Evolutionary conservation across 768 basidiomycete species (phyloP).

Genomic region (Lactarius vividus): DNA sequence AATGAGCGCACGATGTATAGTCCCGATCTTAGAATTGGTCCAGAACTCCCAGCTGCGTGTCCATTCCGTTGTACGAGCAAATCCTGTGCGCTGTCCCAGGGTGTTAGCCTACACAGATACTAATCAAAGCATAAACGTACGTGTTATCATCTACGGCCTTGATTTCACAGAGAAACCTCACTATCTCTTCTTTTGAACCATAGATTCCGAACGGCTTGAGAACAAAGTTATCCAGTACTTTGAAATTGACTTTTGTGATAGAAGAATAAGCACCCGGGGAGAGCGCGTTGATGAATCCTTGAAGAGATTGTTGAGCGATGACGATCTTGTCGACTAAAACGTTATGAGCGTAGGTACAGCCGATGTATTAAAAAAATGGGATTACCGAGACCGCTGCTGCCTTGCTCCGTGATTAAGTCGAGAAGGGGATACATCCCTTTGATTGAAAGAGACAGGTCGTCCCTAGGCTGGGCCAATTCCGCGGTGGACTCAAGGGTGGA

Average conservation of each 20-base stretch:
- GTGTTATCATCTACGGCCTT: slow-evolving; percentile 38
- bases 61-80: slow-evolving; percentile 25
- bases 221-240: slow-evolving; percentile 43
- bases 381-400: slow-evolving; percentile 51
- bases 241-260: slow-evolving; percentile 57
- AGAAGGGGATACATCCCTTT: slow-evolving; percentile 52
- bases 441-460: slow-evolving; percentile 31
- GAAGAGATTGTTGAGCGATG: slow-evolving; percentile 51
- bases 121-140: slow-evolving; percentile 36
- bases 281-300: slow-evolving; percentile 46
- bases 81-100: slow-evolving; percentile 22
- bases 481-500: background rate
- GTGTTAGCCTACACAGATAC: background rate
- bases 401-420: slow-evolving; percentile 51
- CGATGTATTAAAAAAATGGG: background rate
- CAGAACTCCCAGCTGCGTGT: slow-evolving; percentile 22
- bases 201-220: slow-evolving; percentile 57
- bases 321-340: slow-evolving; percentile 58
- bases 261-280: slow-evolving; percentile 52
- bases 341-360: background rate
- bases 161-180: slow-evolving; percentile 42
- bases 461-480: background rate
- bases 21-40: slow-evolving; percentile 46
- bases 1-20: slow-evolving; percentile 43
- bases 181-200: slow-evolving; percentile 52